Conservation (phyloP, 768 basidiomycete genomes). For the Boletus speciosus region DNA sequence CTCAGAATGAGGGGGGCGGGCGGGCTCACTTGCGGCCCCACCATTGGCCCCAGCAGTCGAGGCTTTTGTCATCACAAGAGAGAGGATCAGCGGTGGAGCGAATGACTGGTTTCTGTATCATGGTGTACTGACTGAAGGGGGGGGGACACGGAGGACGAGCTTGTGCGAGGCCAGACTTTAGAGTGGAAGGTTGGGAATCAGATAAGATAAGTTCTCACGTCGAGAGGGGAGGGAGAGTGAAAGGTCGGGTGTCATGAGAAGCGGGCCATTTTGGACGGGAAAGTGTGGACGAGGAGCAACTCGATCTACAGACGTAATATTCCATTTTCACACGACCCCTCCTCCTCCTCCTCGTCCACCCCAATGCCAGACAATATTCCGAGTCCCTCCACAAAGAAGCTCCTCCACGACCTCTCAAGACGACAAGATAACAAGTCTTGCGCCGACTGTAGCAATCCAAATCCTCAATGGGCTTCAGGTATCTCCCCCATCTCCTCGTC, state of each 20-base stretch:
- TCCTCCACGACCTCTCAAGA: conserved; percentile 71
- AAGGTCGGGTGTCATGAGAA: conserved; percentile 1
- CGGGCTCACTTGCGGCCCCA: conserved; percentile 52
- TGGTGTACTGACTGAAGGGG: conserved; percentile 21
- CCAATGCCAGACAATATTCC: not conserved
- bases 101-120: conserved; percentile 58
- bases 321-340: conserved; percentile 4
- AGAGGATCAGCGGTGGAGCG: not conserved
- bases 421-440: conserved; percentile 78
- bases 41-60: conserved; percentile 74
- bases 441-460: conserved; percentile 82
- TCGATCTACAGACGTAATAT: not conserved
- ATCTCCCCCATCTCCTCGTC: not conserved
- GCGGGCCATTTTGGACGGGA: not conserved
- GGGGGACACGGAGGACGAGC: not conserved
- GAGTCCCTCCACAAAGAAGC: conserved; percentile 31
- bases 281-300: not conserved
- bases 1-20: not conserved
- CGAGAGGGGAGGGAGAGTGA: not conserved
- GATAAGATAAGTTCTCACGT: conserved; percentile 36
- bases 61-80: conserved; percentile 36
- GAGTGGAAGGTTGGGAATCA: conserved; percentile 20
- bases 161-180: not conserved
- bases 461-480: conserved; percentile 96
- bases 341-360: not conserved